Conservation (phyloP, 1,284 basidiomycete species). For the Tetrapyrgos nigripes region DNA sequence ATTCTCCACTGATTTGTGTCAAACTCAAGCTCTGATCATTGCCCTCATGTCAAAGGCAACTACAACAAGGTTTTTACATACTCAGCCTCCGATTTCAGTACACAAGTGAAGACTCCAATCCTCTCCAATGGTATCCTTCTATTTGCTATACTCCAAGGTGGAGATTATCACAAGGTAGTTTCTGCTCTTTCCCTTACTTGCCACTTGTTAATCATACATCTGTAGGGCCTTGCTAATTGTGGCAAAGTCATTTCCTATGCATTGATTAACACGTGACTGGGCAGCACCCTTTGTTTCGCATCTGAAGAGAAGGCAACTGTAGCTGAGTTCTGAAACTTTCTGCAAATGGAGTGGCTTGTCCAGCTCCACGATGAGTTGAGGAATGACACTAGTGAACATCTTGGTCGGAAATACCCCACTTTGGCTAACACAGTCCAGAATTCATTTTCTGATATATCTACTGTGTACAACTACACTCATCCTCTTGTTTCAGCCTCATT, state of each 20-base stretch:
- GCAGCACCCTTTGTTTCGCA: too few relatives aligned
- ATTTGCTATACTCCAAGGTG: neutral
- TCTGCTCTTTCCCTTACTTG: neutral
- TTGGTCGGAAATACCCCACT: neutral
- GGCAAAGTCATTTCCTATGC: neutral
- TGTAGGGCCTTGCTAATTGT: neutral
- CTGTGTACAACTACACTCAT: too few relatives aligned
- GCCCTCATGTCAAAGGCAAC: too few relatives aligned
- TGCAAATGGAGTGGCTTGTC: neutral
- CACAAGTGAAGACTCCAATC: too few relatives aligned
- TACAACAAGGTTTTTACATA: too few relatives aligned
- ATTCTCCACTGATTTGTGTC: too few relatives aligned
- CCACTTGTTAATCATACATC: neutral
- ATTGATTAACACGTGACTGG: neutral
- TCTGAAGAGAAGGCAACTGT: neutral
- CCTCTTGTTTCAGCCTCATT: too few relatives aligned
- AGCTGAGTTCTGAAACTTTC: too few relatives aligned
- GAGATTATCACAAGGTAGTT: constrained; percentile 1
- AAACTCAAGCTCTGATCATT: too few relatives aligned
- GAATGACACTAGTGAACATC: neutral
- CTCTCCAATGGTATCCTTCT: neutral
- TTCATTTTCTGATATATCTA: too few relatives aligned
- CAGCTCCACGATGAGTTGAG: neutral
- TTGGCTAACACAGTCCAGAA: too few relatives aligned
- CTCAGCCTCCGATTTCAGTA: too few relatives aligned